Evolutionary conservation across 2,329 filamentous ascomycete genomes (phyloP).

Genomic region (Xylaria sp.): DNA sequence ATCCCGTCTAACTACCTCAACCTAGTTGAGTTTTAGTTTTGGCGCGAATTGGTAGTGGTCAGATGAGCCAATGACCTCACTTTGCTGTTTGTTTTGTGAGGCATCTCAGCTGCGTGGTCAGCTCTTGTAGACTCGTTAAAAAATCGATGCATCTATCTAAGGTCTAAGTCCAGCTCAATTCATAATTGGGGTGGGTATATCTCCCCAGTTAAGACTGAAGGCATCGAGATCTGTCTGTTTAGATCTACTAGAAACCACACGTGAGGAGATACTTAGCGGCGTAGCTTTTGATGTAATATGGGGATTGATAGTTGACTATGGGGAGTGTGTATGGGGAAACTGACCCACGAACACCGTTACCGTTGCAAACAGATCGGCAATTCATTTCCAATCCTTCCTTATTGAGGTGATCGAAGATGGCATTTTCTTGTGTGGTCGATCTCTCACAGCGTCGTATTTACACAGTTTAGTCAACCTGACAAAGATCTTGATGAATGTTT

Average conservation of each 20-base stretch:
- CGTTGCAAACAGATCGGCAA: slow-evolving; percentile 23
- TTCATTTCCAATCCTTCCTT: slow-evolving; percentile 12
- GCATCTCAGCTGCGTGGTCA: slow-evolving; percentile 8
- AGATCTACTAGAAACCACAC: background rate
- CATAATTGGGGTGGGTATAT: slow-evolving; percentile 4
- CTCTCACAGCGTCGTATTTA: slow-evolving; percentile 19
- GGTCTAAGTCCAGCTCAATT: background rate
- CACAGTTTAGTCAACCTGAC: background rate
- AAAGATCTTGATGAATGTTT: background rate
- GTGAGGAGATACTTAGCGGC: background rate
- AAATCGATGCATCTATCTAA: background rate
- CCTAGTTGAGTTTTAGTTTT: background rate
- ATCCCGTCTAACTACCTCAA: slow-evolving; percentile 1
- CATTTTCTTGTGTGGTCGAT: slow-evolving; percentile 25
- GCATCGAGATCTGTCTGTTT: slow-evolving; percentile 22
- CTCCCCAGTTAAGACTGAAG: background rate
- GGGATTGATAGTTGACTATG: background rate
- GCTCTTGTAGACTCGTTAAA: background rate
- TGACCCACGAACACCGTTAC: slow-evolving; percentile 11
- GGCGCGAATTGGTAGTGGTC: background rate
- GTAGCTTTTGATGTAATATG: slow-evolving; percentile 11
- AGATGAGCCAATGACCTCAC: slow-evolving; percentile 9
- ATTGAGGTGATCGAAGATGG: slow-evolving; percentile 6
- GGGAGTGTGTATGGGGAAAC: slow-evolving; percentile 11
- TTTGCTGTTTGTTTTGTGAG: slow-evolving; percentile 13